These are phyloP conservation scores for Solanum stenotomum DNA, from an alignment of 257 asterid species.

Conservation along the genomic window DNA sequence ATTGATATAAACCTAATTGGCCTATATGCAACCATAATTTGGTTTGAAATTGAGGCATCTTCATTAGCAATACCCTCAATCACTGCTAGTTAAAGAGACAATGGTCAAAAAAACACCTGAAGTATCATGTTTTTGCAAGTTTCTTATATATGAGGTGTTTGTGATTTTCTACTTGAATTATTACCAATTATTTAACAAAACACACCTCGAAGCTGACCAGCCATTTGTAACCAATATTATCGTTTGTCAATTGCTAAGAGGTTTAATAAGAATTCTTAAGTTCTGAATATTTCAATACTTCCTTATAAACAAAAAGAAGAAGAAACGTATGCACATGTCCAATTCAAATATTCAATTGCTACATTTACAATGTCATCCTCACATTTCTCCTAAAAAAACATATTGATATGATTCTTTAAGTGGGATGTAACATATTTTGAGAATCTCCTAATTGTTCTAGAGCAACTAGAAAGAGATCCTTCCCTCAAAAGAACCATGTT, in stretches of 20 bases:
- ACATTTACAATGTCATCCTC: background rate
- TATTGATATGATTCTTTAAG: background rate
- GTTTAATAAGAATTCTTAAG: background rate
- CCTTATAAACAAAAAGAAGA: background rate
- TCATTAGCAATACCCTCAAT: too few relatives aligned
- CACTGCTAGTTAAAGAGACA: too few relatives aligned
- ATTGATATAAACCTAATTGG: too few relatives aligned
- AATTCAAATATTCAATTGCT: background rate
- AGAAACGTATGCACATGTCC: background rate
- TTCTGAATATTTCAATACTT: background rate
- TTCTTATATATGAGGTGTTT: background rate
- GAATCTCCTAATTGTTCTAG: background rate
- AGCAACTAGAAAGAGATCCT: background rate
- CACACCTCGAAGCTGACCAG: background rate
- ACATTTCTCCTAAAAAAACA: background rate
- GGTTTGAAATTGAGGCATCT: too few relatives aligned
- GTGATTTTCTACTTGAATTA: background rate
- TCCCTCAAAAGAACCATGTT: rapidly evolving
- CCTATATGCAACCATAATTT: too few relatives aligned
- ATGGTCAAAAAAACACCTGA: too few relatives aligned
- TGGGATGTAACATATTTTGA: too few relatives aligned
- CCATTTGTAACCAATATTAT: background rate
- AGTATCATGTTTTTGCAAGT: too few relatives aligned
- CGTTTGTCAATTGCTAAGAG: background rate
- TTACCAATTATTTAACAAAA: too few relatives aligned